Base-by-base conservation (phyloP, 129 eudicot genomes). In the Tanacetum coccineum region DNA sequence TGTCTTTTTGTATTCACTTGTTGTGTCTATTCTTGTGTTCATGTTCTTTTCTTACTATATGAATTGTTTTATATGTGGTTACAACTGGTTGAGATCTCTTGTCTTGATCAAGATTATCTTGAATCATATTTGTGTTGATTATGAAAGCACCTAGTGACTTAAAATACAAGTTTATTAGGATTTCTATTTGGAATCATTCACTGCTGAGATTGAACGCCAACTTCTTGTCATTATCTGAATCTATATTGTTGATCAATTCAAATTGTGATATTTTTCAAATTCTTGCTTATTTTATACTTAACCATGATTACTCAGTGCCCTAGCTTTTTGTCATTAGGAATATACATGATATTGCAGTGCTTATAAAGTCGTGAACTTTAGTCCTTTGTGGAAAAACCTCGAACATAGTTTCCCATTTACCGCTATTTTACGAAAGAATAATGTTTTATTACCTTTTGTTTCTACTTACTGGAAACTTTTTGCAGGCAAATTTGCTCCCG, bases 401-500 rank as follows among this genome's bases (percentile, higher is more conserved):
- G 39, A 30, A 30, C 7, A 4, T 30, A 0, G 39, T 4, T 30
- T 5, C 39, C 39, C 7, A 0, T 30, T 22, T 30, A 5, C 39
- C 7, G 0, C 39, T 30, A 30, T 30, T 30, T 30, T 30, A 30
- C 32, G 39, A 5, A 30, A 4, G 7, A 30, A 30, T 1, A 25
- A 21, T 21, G 10, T 46, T 14, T 50, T 18, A 44, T 70, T 65
- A 40, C 18, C 10, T 26, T 22, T 14, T 13, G 28, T 18, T 55
- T 51, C 21, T 42, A 49, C 70, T 66, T 26, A 19, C 39, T 49
- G 73, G 26, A 18, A 79, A 72, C 36, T 40, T 58, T 76, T 72
- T 81, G 73, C 85, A 91, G 95, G 87, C 21, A 85, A 72, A 59
- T 81, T 68, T 76, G 90, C 69, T 50, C 98, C 98, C 20, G 98